These are phyloP conservation scores for Syzygium syzygioides DNA, from an alignment of 441 rosid species.

Conservation along the genomic window DNA sequence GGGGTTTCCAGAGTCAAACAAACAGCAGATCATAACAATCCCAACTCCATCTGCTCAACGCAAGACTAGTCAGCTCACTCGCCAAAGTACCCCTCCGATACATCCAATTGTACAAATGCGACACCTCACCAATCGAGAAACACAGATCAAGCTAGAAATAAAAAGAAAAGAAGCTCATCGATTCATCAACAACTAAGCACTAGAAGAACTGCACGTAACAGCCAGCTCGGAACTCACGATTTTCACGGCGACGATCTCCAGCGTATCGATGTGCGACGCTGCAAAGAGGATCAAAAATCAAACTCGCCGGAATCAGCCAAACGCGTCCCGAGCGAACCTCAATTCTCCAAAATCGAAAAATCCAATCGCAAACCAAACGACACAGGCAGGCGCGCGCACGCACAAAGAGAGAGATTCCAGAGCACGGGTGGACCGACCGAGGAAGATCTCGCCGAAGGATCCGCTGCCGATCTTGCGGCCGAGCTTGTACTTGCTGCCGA, in stretches of 20 bases:
- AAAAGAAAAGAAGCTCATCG: neutral
- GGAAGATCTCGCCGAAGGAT: slow-evolving; percentile 88
- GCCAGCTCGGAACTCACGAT: slow-evolving; percentile 49
- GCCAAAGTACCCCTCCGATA: neutral
- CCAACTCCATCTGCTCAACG: neutral
- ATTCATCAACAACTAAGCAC: neutral
- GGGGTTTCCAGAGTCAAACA: neutral
- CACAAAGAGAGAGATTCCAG: neutral
- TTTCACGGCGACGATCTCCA: slow-evolving; percentile 95
- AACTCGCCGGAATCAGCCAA: neutral
- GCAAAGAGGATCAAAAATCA: slow-evolving; percentile 14
- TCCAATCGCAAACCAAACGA: neutral
- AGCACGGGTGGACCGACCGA: slow-evolving; percentile 36
- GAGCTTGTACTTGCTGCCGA: slow-evolving; percentile 88
- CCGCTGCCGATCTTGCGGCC: slow-evolving; percentile 97
- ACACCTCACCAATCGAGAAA: neutral
- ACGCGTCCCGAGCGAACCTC: neutral
- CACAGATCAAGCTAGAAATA: neutral
- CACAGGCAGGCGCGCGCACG: neutral
- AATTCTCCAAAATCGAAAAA: neutral
- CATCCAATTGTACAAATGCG: neutral
- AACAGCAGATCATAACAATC: neutral
- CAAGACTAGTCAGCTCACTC: neutral
- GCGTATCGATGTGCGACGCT: slow-evolving; percentile 91
- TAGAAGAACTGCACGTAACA: neutral